Conservation (phyloP, 192 early-diverging fungal species). For the Entomortierella beljakovae region DNA sequence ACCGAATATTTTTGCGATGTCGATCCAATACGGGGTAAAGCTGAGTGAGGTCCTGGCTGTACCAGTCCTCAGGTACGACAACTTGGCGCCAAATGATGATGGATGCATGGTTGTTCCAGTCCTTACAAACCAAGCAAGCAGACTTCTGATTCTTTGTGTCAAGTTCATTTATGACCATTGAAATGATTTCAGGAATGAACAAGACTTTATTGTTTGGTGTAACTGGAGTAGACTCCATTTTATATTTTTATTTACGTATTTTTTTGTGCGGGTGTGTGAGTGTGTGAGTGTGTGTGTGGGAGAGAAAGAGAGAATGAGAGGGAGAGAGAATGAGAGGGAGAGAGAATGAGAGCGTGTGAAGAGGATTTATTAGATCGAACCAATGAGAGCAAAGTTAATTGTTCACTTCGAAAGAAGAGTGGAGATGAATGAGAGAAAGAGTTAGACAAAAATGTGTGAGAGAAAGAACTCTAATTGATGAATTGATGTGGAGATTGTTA, state of each 20-base stretch:
- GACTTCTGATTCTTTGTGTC: slow-evolving; percentile 3
- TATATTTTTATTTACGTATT: too few species aligned
- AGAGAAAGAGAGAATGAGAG: background rate
- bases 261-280: too few species aligned
- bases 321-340: background rate
- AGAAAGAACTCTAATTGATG: too few species aligned
- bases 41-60: slow-evolving; percentile 13
- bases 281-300: background rate
- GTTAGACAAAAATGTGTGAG: background rate
- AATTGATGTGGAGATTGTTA: too few species aligned
- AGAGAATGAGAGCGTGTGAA: slow-evolving; percentile 1
- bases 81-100: slow-evolving; percentile 23
- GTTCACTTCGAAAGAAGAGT: too few species aligned
- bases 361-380: too few species aligned
- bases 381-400: too few species aligned
- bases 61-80: slow-evolving; percentile 39
- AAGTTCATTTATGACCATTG: slow-evolving; percentile 20
- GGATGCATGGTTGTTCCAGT: slow-evolving; percentile 14
- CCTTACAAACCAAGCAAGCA: slow-evolving; percentile 24
- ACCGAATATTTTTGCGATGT: slow-evolving; percentile 1
- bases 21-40: slow-evolving; percentile 41
- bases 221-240: slow-evolving; percentile 24
- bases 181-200: slow-evolving; percentile 44
- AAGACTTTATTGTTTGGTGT: slow-evolving; percentile 15
- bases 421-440: background rate